Evolutionary conservation across 345 rosid genomes (phyloP).

Genomic region (Adansonia digitata): DNA sequence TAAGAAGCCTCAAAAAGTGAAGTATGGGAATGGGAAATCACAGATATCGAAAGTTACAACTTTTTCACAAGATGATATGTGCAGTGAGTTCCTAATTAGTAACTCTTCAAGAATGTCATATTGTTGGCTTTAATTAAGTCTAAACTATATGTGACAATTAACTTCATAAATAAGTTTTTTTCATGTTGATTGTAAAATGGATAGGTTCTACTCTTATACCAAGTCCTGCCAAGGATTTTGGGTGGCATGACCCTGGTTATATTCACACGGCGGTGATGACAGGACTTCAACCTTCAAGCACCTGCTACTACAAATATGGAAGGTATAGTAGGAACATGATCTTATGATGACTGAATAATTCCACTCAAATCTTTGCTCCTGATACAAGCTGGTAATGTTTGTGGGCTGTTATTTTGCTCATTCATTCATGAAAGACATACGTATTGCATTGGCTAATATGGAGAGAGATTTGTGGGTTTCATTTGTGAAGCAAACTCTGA

Average conservation of each 20-base stretch:
- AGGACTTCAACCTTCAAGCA: constrained; percentile 45
- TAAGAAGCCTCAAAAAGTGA: constrained; percentile 40
- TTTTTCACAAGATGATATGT: constrained; percentile 52
- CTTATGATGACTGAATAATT: neutral
- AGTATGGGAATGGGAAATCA: constrained; percentile 40
- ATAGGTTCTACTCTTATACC: constrained; percentile 26
- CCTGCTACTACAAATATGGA: constrained; percentile 54
- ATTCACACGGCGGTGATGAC: constrained; percentile 59
- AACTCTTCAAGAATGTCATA: neutral
- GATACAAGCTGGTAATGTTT: neutral
- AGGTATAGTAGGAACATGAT: constrained; percentile 30
- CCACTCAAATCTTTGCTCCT: neutral
- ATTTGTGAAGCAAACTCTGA: neutral
- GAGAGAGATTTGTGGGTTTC: neutral
- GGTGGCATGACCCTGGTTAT: constrained; percentile 78
- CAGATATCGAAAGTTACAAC: constrained; percentile 39
- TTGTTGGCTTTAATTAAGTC: neutral
- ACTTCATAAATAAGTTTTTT: neutral
- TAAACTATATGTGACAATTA: too few relatives aligned
- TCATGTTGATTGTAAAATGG: neutral
- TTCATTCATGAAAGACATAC: neutral
- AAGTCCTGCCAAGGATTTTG: constrained; percentile 76
- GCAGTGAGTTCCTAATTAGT: constrained; percentile 35
- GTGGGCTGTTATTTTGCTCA: neutral
- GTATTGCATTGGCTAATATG: neutral